A percentile compares a stretch with the other conserved stretches of the same genome.
Conservation (phyloP, 2,329 filamentous ascomycete genomes). For the Leptographium flavum region DNA sequence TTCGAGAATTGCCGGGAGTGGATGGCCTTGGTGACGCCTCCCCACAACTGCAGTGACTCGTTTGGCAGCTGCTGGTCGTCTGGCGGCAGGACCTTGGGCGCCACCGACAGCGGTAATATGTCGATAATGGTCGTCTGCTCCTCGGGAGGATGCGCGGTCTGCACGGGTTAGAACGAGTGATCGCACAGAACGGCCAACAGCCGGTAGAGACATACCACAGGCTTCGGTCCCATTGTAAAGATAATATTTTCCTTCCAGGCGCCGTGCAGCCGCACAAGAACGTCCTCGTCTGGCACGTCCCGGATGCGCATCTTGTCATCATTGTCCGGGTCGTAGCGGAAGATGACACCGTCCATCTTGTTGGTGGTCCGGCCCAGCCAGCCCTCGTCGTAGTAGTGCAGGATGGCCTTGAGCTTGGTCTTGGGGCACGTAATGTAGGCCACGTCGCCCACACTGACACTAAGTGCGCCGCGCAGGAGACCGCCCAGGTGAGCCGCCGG, state of each 20-base stretch:
- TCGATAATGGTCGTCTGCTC: slow-evolving; percentile 71
- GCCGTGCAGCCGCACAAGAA: slow-evolving; percentile 70
- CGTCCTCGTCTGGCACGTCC: slow-evolving; percentile 73
- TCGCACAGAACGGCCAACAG: not conserved
- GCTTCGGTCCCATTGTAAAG: slow-evolving; percentile 45
- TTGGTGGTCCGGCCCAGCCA: slow-evolving; percentile 90
- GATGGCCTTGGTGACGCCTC: slow-evolving; percentile 76
- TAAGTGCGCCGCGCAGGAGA: slow-evolving; percentile 72
- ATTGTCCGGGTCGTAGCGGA: slow-evolving; percentile 76
- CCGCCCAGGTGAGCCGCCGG: slow-evolving; percentile 87
- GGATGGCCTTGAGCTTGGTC: slow-evolving; percentile 79
- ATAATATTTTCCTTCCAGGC: slow-evolving; percentile 66
- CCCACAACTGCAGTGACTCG: slow-evolving; percentile 82
- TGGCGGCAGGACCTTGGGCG: slow-evolving; percentile 67
- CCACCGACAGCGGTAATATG: slow-evolving; percentile 66
- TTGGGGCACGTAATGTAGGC: slow-evolving; percentile 83
- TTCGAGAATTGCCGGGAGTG: slow-evolving; percentile 65
- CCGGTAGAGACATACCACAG: slow-evolving; percentile 36
- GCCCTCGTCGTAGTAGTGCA: slow-evolving; percentile 87
- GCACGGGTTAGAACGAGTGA: not conserved
- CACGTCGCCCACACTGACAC: slow-evolving; percentile 77
- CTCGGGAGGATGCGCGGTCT: slow-evolving; percentile 35
- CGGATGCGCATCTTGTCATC: slow-evolving; percentile 68
- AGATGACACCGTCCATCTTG: slow-evolving; percentile 80
- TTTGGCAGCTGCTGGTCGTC: slow-evolving; percentile 68